Evolutionary conservation across 192 early-diverging fungal species (phyloP).

Genomic region (Coemansia sp.): DNA sequence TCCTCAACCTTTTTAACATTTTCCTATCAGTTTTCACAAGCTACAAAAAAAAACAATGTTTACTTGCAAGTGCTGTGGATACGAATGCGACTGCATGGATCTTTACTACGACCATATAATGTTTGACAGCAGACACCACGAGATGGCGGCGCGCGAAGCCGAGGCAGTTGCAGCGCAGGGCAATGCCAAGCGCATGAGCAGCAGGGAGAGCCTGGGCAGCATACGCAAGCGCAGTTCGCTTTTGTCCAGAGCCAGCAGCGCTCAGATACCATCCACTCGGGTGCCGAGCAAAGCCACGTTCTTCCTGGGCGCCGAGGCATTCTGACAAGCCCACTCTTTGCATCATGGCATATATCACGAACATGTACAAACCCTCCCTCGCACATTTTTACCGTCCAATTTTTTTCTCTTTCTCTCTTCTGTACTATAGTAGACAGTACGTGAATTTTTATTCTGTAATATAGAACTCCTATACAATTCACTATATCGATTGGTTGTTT

Average conservation of each 20-base stretch:
- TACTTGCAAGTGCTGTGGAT: slow-evolving; percentile 45
- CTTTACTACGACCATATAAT: slow-evolving; percentile 53
- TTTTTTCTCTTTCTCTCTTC: not conserved
- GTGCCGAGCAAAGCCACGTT: slow-evolving; percentile 16
- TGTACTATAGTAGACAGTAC: not conserved
- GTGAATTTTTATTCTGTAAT: slow-evolving; percentile 12
- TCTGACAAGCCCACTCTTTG: slow-evolving; percentile 6
- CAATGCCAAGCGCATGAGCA: slow-evolving; percentile 11
- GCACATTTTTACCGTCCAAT: not conserved
- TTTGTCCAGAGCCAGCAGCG: slow-evolving; percentile 10
- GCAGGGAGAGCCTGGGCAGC: not conserved
- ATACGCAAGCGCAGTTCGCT: slow-evolving; percentile 27
- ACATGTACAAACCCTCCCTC: not conserved
- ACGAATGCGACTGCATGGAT: slow-evolving; percentile 52
- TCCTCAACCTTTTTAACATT: no score
- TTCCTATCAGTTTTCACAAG: no score
- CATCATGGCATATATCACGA: not conserved
- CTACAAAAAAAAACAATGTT: slow-evolving; percentile 15
- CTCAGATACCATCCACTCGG: slow-evolving; percentile 1
- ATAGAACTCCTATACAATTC: no score
- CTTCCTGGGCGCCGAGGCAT: slow-evolving; percentile 10
- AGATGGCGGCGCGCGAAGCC: slow-evolving; percentile 32
- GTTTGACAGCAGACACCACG: slow-evolving; percentile 42
- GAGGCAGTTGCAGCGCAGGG: slow-evolving; percentile 5
- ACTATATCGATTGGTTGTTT: no score